phyloP scores from a whole-genome alignment of 129 eudicot species.

The Saussurea involucrata region DNA sequence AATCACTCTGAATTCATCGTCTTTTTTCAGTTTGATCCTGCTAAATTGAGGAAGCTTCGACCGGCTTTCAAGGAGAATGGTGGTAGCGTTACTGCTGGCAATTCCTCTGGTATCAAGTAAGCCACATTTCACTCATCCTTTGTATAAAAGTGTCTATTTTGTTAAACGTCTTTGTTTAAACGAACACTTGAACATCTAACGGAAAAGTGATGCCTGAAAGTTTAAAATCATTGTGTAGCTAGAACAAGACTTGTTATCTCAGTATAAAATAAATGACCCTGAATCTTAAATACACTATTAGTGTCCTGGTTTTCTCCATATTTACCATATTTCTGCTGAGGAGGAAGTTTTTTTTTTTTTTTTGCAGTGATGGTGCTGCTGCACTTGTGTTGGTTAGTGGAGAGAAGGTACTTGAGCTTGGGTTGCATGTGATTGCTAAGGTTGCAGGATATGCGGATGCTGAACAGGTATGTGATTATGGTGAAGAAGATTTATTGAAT shows the following conservation, averaged over 20 bases:
- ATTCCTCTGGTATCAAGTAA: slow-evolving; percentile 87
- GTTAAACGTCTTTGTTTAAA: no score
- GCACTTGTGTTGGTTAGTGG: slow-evolving; percentile 86
- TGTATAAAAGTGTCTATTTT: neutral
- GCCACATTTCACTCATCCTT: neutral
- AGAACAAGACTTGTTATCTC: neutral
- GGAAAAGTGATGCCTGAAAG: neutral
- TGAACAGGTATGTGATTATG: slow-evolving; percentile 59
- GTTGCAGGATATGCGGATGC: slow-evolving; percentile 89
- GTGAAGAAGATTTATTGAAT: neutral
- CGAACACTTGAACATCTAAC: neutral
- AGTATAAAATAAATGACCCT: neutral
- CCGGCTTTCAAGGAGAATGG: slow-evolving; percentile 89
- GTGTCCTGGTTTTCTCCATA: neutral
- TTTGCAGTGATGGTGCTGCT: slow-evolving; percentile 83
- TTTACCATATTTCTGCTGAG: neutral
- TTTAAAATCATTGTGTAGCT: neutral
- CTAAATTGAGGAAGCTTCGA: slow-evolving; percentile 83
- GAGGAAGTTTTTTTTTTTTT: neutral
- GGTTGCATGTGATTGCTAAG: slow-evolving; percentile 66
- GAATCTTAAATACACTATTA: neutral
- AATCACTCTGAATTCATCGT: neutral
- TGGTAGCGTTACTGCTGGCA: slow-evolving; percentile 96
- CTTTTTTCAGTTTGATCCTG: slow-evolving; percentile 69
- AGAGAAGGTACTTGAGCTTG: slow-evolving; percentile 70